phyloP scores from a whole-genome alignment of 345 rosid species.

The Toxicodendron radicans region DNA sequence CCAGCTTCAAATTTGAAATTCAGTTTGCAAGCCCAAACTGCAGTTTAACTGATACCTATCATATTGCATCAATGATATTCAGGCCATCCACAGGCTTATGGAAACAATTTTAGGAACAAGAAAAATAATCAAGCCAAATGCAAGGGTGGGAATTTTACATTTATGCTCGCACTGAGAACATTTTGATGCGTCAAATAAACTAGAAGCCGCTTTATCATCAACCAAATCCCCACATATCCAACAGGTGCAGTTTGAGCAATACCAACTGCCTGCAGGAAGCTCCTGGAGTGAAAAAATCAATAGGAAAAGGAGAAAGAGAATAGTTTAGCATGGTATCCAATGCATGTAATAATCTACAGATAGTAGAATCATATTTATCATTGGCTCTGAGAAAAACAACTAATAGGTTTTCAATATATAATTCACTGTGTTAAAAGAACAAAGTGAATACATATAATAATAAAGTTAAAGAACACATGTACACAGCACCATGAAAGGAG shows the following conservation, averaged over 20 bases:
- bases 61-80: neutral
- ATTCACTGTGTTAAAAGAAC: neutral
- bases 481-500: neutral
- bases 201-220: slow-evolving; percentile 44
- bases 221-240: slow-evolving; percentile 72
- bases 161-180: slow-evolving; percentile 88
- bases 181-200: slow-evolving; percentile 47
- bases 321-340: slow-evolving; percentile 18
- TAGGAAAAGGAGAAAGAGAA: slow-evolving; percentile 15
- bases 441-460: neutral
- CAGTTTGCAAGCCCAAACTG: neutral
- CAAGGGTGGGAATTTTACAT: slow-evolving; percentile 48
- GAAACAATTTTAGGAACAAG: slow-evolving; percentile 7
- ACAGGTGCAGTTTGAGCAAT: slow-evolving; percentile 90
- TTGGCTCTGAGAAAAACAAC: neutral
- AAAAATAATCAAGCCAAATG: slow-evolving; percentile 18
- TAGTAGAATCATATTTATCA: neutral
- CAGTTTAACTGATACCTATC: slow-evolving; percentile 16
- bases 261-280: slow-evolving; percentile 93
- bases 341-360: neutral
- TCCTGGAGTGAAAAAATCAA: slow-evolving; percentile 49
- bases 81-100: neutral
- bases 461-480: neutral
- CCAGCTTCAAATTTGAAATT: slow-evolving; percentile 8
- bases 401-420: neutral